Evolutionary conservation across 108 stramenopile species (phyloP), one percentile per base, ranked within the genome.

Genomic region (Aurantiochytrium sp.): DNA sequence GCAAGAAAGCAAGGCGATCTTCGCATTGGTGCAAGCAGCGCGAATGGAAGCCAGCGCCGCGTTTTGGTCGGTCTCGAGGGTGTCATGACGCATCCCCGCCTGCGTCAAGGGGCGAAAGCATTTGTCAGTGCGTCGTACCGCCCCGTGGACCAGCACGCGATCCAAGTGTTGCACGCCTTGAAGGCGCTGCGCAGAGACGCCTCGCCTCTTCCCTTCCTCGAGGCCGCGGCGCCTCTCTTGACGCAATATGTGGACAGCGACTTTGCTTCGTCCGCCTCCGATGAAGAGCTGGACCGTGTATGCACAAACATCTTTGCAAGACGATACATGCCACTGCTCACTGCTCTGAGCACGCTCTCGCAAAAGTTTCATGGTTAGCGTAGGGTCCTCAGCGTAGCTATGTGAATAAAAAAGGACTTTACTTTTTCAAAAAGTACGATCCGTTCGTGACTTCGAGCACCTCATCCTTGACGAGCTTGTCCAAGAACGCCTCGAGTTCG

Each of bases 401-500:
- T 35, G 35, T 35, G 35, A 35, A 35, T 35, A 35, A 2, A 16
- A 3, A 57, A 57, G 55, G 3, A 2, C 55, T 57, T 57, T 21
- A 47, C 51, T 83, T 83, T 53, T 83, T 83, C 76, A 83, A 23
- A 28, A 53, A 83, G 28, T 90, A 90, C 8, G 47, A 18, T 10
- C 89, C 89, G 16, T 60, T 51, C 19, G 44, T 25, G 1, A 90
- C 59, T 3, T 90, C 89, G n/a, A 90, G 60, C 1, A 88, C 58
- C 8, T 69, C 69, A n/a, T 59, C 72, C 29, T 87, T 73, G 76
- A 90, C 89, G 10, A 90, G 45, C 25, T 59, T 71, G 25, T 90
- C 72, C 55, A 90, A 28, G 60, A 72, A 90, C 19, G 58, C 44
- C 60, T 12, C 28, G 58, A 88, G 59, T 59, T 88, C 35, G 19